These are phyloP conservation scores for Rhizophora apiculata DNA, from an alignment of 345 rosid genomes.

Conservation along the genomic window DNA sequence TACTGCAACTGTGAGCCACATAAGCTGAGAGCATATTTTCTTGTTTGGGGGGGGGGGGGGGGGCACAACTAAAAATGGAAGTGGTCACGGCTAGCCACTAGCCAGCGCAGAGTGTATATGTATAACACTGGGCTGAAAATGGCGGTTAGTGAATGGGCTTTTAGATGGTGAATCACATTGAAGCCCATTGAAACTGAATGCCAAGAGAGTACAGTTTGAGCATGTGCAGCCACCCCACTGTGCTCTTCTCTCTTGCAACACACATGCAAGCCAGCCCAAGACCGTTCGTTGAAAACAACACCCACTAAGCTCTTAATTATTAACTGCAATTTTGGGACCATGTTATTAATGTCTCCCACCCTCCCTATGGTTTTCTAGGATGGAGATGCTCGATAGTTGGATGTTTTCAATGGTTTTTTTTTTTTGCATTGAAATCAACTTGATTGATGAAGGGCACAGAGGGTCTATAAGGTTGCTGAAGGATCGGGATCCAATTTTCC, in stretches of 20 bases:
- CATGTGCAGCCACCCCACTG: not conserved
- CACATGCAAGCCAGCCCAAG: constrained; percentile 37
- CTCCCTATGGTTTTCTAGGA: not conserved
- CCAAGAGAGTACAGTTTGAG: not conserved
- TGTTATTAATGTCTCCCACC: not conserved
- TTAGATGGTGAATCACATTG: not conserved
- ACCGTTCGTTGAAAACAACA: constrained; percentile 25
- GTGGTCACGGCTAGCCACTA: no score
- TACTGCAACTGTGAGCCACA: no score
- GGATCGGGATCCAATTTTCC: no score
- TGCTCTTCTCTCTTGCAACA: not conserved
- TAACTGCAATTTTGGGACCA: constrained; percentile 39
- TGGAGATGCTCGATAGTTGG: no score
- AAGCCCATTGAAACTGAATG: not conserved
- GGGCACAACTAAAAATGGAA: no score
- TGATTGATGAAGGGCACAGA: no score
- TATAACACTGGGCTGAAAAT: constrained; percentile 4
- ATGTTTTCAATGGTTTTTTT: no score
- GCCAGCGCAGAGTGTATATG: no score
- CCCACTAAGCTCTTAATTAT: not conserved
- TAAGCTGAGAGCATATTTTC: no score
- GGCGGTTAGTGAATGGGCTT: not conserved
- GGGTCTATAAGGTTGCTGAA: no score
- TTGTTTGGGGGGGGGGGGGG: no score
- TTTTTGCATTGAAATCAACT: no score